Evolutionary conservation across 306 rosid genomes (phyloP), one percentile per base, ranked within the genome.

Genomic region (Corylus americana): DNA sequence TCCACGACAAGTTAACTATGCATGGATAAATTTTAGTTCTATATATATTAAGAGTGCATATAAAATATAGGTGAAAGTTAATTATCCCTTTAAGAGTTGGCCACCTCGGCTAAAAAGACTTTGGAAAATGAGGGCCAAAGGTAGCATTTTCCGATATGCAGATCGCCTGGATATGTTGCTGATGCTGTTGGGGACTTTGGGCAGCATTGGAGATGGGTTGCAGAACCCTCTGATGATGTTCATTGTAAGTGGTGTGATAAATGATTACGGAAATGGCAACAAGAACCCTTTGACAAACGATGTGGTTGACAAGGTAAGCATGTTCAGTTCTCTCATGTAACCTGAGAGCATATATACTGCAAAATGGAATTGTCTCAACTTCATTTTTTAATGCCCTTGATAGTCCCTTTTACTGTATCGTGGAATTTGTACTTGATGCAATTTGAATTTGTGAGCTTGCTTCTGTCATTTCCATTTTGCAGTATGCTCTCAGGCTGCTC

Each of bases 201-300:
- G 98, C 4, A 88, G 97, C 85, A 71, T 94, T 44, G 97, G 97
- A 69, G 98, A 94, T 83, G 98, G 98, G 9, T 17, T 89, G 48
- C 98, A 92, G 82, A 87, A 66, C 74, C 98, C 98, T 79, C 92
- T 92, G 53, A 88, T 59, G 89, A 91, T 94, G 94, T 90, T 80
- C 80, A 79, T 94, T 83, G 97, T 94, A 53, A 91, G 92, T 71
- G 88, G 90, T 75, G 97, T 92, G 39, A 91, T 92, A 66, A 94
- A 90, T 63, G 88, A 92, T 22, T 92, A 86, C 58, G 98, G 97
- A 73, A 4, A 18, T 62, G 82, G 81, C 71, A 55, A 22, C 42
- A 80, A 75, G 39, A 22, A 22, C 25, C 25, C 25, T 29, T 73
- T 94, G 74, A 79, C 90, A 47, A 75, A 39, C 55, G 86, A 83